Conservation (phyloP, 2,329 filamentous ascomycete genomes). For the Neonectria magnoliae region DNA sequence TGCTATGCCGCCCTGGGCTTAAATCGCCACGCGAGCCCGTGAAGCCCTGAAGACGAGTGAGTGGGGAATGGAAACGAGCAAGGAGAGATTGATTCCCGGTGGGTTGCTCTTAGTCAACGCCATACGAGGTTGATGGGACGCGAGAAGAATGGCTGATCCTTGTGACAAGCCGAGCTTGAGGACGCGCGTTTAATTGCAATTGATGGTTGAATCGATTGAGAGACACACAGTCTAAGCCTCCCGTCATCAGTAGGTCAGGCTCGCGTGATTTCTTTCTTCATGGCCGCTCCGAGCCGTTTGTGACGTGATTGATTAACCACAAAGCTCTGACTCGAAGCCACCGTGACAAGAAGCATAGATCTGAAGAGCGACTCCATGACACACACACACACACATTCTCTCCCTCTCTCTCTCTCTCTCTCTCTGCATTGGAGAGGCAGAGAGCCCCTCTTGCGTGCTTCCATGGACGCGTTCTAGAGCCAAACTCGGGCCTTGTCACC, state of each 20-base stretch:
- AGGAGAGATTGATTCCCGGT: neutral
- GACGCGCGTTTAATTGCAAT: conserved; percentile 16
- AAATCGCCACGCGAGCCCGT: conserved; percentile 23
- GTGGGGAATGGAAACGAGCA: neutral
- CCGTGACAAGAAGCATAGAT: neutral
- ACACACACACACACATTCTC: neutral
- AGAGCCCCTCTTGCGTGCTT: neutral
- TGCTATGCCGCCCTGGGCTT: conserved; percentile 16
- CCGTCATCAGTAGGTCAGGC: neutral
- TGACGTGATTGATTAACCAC: neutral
- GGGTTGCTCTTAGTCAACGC: conserved; percentile 2
- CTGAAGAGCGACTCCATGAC: neutral
- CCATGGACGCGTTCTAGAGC: neutral
- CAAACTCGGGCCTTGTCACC: neutral
- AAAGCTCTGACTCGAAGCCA: neutral
- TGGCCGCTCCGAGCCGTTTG: neutral
- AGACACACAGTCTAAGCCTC: neutral
- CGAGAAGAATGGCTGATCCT: neutral
- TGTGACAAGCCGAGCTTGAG: neutral
- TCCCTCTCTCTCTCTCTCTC: too few species aligned
- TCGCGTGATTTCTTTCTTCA: neutral
- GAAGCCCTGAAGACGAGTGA: conserved; percentile 1
- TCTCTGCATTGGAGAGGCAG: neutral
- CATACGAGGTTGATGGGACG: conserved; percentile 3
- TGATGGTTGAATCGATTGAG: neutral